Conservation (phyloP, 805 yeast genomes). For the Clavispora carvajalis region DNA sequence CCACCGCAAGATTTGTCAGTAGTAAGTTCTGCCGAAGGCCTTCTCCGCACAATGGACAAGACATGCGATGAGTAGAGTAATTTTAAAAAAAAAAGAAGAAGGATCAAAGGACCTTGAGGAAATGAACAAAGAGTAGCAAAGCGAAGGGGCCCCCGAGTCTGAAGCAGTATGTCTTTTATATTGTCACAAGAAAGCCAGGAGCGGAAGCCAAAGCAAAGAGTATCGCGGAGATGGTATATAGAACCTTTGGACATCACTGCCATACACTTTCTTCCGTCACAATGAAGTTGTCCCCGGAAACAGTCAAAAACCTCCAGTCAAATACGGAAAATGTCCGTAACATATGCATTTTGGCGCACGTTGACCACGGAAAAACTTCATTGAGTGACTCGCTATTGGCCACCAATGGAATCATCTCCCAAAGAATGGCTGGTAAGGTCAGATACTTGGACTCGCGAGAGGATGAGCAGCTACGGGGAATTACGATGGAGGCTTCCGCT, state of each 20-base stretch:
- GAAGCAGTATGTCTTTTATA: too few relatives aligned
- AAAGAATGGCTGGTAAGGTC: slow-evolving; percentile 90
- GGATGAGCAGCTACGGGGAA: slow-evolving; percentile 94
- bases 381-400: slow-evolving; percentile 88
- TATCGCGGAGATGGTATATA: slow-evolving; percentile 1
- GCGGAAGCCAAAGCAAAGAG: not conserved
- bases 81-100: too few relatives aligned
- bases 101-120: not conserved
- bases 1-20: slow-evolving; percentile 21
- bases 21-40: slow-evolving; percentile 21
- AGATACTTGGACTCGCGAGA: slow-evolving; percentile 89
- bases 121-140: not conserved
- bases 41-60: slow-evolving; percentile 26
- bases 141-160: too few relatives aligned
- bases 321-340: slow-evolving; percentile 72
- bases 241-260: not conserved
- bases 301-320: slow-evolving; percentile 61
- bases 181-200: not conserved
- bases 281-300: slow-evolving; percentile 59
- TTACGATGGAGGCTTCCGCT: slow-evolving; percentile 96
- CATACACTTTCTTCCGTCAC: slow-evolving; percentile 1
- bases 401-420: slow-evolving; percentile 94
- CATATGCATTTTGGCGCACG: slow-evolving; percentile 95
- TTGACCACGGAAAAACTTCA: slow-evolving; percentile 97
- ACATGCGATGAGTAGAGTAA: slow-evolving; percentile 9